Evolutionary conservation across 257 asterid species (phyloP).

Genomic region (Catharanthus roseus): DNA sequence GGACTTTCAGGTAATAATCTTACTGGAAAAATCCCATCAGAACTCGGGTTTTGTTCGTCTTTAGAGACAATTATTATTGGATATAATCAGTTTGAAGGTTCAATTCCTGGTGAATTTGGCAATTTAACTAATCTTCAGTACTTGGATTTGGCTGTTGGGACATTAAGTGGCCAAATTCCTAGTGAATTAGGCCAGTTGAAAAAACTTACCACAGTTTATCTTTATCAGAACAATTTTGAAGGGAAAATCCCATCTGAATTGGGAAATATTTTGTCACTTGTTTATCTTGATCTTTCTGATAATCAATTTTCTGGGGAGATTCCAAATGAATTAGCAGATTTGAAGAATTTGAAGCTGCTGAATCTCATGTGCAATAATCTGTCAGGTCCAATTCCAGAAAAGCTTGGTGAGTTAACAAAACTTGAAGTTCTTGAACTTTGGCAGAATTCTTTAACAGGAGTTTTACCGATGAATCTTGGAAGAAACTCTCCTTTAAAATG

Average conservation of each 20-base stretch:
- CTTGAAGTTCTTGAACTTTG: conserved; percentile 45
- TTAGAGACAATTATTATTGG: conserved; percentile 51
- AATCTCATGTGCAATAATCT: conserved; percentile 18
- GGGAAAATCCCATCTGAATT: conserved; percentile 15
- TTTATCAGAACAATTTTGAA: conserved; percentile 37
- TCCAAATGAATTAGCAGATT: conserved; percentile 8
- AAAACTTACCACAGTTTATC: conserved; percentile 30
- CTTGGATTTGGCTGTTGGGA: conserved; percentile 45
- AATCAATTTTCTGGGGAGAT: conserved; percentile 14
- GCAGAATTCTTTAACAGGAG: conserved; percentile 48
- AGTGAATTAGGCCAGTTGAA: conserved; percentile 38
- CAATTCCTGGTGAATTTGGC: conserved; percentile 45
- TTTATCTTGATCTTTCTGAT: conserved; percentile 14
- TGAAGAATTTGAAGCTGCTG: conserved; percentile 1
- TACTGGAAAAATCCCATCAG: conserved; percentile 41
- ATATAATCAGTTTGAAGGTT: conserved; percentile 47
- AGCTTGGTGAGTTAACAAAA: conserved; percentile 28
- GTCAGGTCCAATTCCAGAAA: conserved; percentile 19
- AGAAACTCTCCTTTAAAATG: conserved; percentile 30
- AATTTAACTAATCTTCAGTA: conserved; percentile 46
- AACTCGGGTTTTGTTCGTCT: conserved; percentile 38
- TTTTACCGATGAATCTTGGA: conserved; percentile 47
- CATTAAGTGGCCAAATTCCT: conserved; percentile 46
- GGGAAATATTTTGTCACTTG: conserved; percentile 4
- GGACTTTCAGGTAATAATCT: conserved; percentile 66